Percentiles rank a stretch among this genome's conserved stretches.
These are phyloP conservation scores for Spergularia bocconei DNA, from an alignment of 148 eudicot genomes.

Conservation along the genomic window DNA sequence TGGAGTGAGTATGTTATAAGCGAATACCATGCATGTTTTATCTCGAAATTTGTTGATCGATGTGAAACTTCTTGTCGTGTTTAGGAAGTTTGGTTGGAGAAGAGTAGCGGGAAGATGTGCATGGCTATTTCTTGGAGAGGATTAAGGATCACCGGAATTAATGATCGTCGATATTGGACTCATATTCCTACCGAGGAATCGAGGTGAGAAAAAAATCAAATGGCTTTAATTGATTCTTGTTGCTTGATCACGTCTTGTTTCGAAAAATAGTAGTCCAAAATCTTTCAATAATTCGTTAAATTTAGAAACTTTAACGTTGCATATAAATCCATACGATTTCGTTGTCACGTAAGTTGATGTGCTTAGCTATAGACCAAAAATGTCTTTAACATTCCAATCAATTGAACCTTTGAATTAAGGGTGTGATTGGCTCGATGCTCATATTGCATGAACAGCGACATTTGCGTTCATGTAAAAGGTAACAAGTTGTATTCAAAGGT, in stretches of 20 bases:
- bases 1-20: no score
- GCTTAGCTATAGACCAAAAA: background rate
- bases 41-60: no score
- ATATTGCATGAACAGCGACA: background rate
- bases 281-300: no score
- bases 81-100: slow-evolving; percentile 78
- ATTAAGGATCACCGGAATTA: slow-evolving; percentile 61
- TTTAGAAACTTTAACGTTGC: no score
- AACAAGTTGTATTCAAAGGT: background rate
- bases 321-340: background rate
- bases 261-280: no score
- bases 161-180: slow-evolving; percentile 76
- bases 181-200: slow-evolving; percentile 50
- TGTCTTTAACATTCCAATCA: background rate
- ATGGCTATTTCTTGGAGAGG: slow-evolving; percentile 65
- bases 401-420: background rate
- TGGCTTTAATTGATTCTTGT: no score
- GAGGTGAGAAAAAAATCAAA: slow-evolving; percentile 34
- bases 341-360: background rate
- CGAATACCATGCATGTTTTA: no score
- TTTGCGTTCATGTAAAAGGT: slow-evolving; percentile 13
- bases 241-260: no score
- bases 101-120: slow-evolving; percentile 49
- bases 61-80: background rate
- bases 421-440: no score